These are phyloP conservation scores for Rosa chinensis DNA, from an alignment of 306 rosid species.

Conservation along the genomic window DNA sequence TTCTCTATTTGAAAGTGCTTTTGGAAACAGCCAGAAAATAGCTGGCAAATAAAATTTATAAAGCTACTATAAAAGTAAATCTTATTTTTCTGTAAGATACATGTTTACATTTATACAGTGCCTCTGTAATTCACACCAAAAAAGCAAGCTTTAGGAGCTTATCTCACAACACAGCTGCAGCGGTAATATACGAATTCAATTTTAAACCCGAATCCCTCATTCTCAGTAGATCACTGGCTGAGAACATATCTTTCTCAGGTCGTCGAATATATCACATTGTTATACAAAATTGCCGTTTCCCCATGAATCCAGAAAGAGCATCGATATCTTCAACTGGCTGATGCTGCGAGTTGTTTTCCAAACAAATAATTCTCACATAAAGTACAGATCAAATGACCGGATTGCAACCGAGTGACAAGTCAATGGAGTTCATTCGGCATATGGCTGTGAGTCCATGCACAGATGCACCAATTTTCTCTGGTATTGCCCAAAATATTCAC, in stretches of 20 bases:
- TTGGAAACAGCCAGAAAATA: too few relatives aligned
- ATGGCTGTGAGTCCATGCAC: constrained; percentile 90
- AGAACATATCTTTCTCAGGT: constrained; percentile 10
- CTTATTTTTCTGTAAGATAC: background rate
- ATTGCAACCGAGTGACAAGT: constrained; percentile 1
- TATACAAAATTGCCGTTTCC: constrained; percentile 5
- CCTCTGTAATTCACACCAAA: background rate
- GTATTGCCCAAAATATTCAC: constrained; percentile 82
- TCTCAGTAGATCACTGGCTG: background rate
- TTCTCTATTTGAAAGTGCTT: too few relatives aligned
- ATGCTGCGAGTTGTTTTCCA: background rate
- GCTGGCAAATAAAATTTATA: too few relatives aligned
- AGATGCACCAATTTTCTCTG: constrained; percentile 90
- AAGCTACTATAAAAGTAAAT: background rate
- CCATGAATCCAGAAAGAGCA: constrained; percentile 7
- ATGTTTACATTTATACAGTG: constrained; percentile 27
- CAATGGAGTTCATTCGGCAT: constrained; percentile 42
- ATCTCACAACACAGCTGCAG: background rate
- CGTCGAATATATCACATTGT: constrained; percentile 16
- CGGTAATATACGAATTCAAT: constrained; percentile 8
- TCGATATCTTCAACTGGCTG: background rate
- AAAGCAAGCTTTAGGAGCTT: background rate
- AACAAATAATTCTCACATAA: background rate
- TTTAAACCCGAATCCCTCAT: background rate
- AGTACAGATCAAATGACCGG: background rate